phyloP scores from a whole-genome alignment of 2,329 filamentous ascomycete genomes.

The Pestalotiopsis sp. region DNA sequence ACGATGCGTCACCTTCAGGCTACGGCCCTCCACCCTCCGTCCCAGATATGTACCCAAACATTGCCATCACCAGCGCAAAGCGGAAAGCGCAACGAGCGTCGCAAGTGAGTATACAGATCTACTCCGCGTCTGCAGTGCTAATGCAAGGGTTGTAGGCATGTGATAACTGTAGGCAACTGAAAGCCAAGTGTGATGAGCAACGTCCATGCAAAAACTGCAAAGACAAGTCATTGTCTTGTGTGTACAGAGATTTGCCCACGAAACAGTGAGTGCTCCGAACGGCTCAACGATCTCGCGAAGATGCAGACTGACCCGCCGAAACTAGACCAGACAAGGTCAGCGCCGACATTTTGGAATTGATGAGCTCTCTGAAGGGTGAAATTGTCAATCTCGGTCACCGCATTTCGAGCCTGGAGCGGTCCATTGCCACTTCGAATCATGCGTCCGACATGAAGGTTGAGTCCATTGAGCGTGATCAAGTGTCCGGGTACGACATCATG shows the following conservation, averaged over 20 bases:
- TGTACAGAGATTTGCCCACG: slow-evolving; percentile 87
- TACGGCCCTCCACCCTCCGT: slow-evolving; percentile 35
- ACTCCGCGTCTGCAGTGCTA: slow-evolving; percentile 17
- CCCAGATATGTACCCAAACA: slow-evolving; percentile 29
- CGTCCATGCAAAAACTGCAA: slow-evolving; percentile 84
- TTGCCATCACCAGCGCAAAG: slow-evolving; percentile 53
- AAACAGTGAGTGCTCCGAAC: slow-evolving; percentile 71
- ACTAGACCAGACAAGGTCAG: slow-evolving; percentile 60
- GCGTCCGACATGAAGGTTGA: slow-evolving; percentile 30
- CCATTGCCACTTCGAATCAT: slow-evolving; percentile 5
- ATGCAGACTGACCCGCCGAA: slow-evolving; percentile 11
- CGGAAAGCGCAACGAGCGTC: slow-evolving; percentile 67
- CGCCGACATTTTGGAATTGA: slow-evolving; percentile 61
- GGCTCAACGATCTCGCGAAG: not conserved
- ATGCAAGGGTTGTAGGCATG: slow-evolving; percentile 65
- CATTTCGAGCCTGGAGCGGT: slow-evolving; percentile 35
- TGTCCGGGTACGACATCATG: slow-evolving; percentile 26
- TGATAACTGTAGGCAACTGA: slow-evolving; percentile 83
- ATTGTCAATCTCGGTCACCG: slow-evolving; percentile 35
- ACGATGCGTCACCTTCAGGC: slow-evolving; percentile 37
- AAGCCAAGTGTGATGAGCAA: slow-evolving; percentile 89
- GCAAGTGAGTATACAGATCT: slow-evolving; percentile 47
- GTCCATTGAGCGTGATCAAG: slow-evolving; percentile 27
- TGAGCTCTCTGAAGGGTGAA: slow-evolving; percentile 35
- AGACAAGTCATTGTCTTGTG: slow-evolving; percentile 81